These are phyloP conservation scores for Chlamydomonas sphaeroides DNA, from an alignment of 139 green algal species.

Conservation along the genomic window DNA sequence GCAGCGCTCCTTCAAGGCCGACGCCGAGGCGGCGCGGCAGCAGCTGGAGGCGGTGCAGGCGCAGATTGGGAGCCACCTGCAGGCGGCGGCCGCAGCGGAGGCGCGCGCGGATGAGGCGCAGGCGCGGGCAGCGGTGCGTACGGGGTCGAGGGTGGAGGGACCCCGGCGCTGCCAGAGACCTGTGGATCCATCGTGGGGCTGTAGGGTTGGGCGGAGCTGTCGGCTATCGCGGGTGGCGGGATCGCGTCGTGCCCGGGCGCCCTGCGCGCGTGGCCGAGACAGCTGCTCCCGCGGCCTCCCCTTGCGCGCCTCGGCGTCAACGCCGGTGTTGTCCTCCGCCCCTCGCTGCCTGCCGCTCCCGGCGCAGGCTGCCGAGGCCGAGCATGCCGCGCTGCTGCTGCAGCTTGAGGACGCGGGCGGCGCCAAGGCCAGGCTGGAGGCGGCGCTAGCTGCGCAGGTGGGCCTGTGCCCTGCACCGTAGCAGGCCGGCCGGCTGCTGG, in stretches of 20 bases:
- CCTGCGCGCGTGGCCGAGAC: no score
- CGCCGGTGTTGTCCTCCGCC: no score
- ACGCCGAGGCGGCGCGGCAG: background rate
- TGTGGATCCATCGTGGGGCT: no score
- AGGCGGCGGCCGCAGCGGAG: conserved; percentile 23
- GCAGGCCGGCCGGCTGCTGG: no score
- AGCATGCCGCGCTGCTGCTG: conserved; percentile 2
- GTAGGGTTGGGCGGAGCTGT: no score
- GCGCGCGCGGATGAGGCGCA: conserved; percentile 32
- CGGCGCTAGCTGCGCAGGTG: conserved; percentile 9
- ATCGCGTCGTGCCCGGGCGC: no score
- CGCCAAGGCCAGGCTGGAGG: conserved; percentile 13
- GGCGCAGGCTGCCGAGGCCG: conserved; percentile 21
- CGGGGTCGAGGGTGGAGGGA: conserved; percentile 32
- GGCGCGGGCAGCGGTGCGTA: conserved; percentile 14
- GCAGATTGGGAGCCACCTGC: conserved; percentile 12
- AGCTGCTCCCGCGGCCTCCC: no score
- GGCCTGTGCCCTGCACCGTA: no score
- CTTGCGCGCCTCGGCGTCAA: no score
- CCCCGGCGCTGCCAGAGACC: no score
- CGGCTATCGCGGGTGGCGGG: no score
- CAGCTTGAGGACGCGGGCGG: conserved; percentile 9
- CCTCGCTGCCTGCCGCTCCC: no score
- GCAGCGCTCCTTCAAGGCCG: conserved; percentile 34
- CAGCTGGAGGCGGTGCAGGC: conserved; percentile 16